Evolutionary conservation across 805 yeast species (phyloP), one percentile per base, ranked within the genome.

Genomic region (Schwanniomyces yamadae): DNA sequence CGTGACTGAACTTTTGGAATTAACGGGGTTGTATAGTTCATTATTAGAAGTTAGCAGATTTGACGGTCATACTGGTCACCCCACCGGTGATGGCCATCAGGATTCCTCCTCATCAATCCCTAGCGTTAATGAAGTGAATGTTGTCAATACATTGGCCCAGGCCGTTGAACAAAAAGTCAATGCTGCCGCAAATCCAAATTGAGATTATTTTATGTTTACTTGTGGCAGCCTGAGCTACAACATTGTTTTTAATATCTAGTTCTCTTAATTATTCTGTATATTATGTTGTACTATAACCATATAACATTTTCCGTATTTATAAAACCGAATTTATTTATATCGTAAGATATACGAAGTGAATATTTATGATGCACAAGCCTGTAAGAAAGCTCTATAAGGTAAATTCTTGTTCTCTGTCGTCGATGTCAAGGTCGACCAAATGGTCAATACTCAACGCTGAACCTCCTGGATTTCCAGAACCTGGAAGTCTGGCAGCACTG

Each of bases 1-100:
- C 1, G 55, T 76, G 3, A 42, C 51, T 2, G 81, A 75, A 41
- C 54, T 77, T 43, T 52, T 61, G 28, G 80, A 74, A 36, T 53
- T 77, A 41, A 66, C 74, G 5, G 58, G 59, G 18, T 50, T 73
- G 23, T 74, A 73, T 50, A 48, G 64, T 21, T 63, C 75, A 0
- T 54, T 74, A 32, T 48, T 73, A 29, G 77, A 75, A 40, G 75
- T 70, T 2, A 59, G 64, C 32, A 45, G 64, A 12, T 60, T 42
- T 20, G 61, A 55, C 11, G 45, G 34, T 16, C 31, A 40, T 18
- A 31, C 24, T 24, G 34, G 34, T 10, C 30, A 27, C 17, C 5
- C 43, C 7, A 13, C 40, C 13, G 30, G 40, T n/a, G 40, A 41
- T 8, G 27, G 28, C 15, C 24, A 34, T 19, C 39, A 34, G 7